Percentiles rank a stretch among this genome's conserved stretches.
These are phyloP conservation scores for Aspergillus affinis DNA, from an alignment of 495 filamentous ascomycete genomes.

Conservation along the genomic window DNA sequence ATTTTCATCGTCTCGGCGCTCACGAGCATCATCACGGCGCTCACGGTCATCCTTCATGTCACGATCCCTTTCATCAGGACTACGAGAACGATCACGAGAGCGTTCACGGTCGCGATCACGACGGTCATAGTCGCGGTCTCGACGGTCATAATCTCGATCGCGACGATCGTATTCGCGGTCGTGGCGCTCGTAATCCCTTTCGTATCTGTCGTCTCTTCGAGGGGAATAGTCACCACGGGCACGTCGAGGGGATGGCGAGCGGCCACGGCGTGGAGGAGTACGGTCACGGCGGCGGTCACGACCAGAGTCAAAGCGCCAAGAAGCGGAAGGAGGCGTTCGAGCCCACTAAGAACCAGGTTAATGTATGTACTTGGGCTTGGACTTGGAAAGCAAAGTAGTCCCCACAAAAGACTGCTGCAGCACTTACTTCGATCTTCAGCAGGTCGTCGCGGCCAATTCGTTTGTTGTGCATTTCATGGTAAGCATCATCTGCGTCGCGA, in stretches of 20 bases:
- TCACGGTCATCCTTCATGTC: conserved; percentile 66
- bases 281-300: conserved; percentile 72
- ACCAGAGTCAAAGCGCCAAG: conserved; percentile 94
- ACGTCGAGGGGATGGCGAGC: conserved; percentile 73
- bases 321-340: conserved; percentile 94
- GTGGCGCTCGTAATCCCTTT: conserved; percentile 65
- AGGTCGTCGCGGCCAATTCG: conserved; percentile 94
- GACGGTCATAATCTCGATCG: conserved; percentile 74
- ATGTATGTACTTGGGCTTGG: background rate
- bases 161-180: conserved; percentile 67
- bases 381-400: background rate
- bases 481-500: conserved; percentile 98
- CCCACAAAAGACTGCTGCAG: background rate
- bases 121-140: conserved; percentile 64
- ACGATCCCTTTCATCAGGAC: conserved; percentile 65
- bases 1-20: conserved; percentile 50
- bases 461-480: conserved; percentile 99
- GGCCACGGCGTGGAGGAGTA: conserved; percentile 77
- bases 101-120: conserved; percentile 60
- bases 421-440: conserved; percentile 91
- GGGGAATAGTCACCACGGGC: conserved; percentile 83
- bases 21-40: conserved; percentile 68
- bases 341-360: conserved; percentile 70
- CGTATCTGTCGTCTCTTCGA: conserved; percentile 85
- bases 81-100: conserved; percentile 73